These are phyloP conservation scores for Simplicillium sp. DNA, from an alignment of 2,329 filamentous ascomycete species.

Conservation along the genomic window DNA sequence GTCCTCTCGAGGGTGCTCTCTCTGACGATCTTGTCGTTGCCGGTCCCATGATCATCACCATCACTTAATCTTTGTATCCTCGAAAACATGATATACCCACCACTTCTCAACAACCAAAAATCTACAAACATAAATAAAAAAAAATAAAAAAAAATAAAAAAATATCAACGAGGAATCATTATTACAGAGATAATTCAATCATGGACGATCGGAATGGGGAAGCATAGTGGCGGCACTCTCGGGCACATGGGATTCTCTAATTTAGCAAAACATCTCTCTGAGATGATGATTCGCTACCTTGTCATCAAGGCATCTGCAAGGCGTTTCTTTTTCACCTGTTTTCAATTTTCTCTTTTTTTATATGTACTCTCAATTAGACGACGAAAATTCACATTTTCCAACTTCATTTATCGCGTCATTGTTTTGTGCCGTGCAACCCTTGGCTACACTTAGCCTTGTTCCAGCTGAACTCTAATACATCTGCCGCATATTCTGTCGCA, in stretches of 20 bases:
- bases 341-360: conserved; percentile 7
- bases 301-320: too few species aligned
- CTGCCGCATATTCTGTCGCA: too few species aligned
- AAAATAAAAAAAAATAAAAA: conserved; percentile 2
- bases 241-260: too few species aligned
- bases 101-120: neutral
- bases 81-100: conserved; percentile 1
- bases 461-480: too few species aligned
- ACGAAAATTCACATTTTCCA: neutral
- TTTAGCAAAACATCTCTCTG: too few species aligned
- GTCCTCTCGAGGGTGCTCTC: conserved; percentile 39
- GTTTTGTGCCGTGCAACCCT: too few species aligned
- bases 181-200: neutral
- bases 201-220: too few species aligned
- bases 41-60: conserved; percentile 49
- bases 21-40: conserved; percentile 57
- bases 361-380: too few species aligned
- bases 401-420: neutral
- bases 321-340: conserved; percentile 5
- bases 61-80: conserved; percentile 30
- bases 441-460: too few species aligned
- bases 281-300: too few species aligned
- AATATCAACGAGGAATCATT: conserved; percentile 2
- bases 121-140: conserved; percentile 2
- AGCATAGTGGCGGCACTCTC: too few species aligned